Evolutionary conservation across 2,329 filamentous ascomycete species (phyloP).

Genomic region (Teratosphaeria destructans): DNA sequence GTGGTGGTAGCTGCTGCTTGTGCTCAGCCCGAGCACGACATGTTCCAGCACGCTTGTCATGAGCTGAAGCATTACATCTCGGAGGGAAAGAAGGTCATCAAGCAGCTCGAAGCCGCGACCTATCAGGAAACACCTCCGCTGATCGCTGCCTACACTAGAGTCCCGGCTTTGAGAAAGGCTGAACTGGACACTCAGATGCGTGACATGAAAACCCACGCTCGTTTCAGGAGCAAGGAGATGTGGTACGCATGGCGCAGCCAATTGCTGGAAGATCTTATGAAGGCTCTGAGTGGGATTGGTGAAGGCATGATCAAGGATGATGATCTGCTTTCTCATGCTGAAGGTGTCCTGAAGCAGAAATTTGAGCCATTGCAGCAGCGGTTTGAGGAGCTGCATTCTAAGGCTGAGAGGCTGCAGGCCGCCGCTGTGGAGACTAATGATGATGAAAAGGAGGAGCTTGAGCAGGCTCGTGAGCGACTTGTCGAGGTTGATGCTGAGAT

Average conservation of each 20-base stretch:
- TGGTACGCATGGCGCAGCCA: constrained; percentile 99
- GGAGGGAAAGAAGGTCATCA: constrained; percentile 79
- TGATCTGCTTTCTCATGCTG: constrained; percentile 53
- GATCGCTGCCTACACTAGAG: constrained; percentile 83
- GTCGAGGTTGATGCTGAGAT: constrained; percentile 56
- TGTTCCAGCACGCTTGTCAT: constrained; percentile 89
- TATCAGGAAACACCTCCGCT: constrained; percentile 82
- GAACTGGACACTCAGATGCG: constrained; percentile 97
- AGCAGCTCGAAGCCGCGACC: constrained; percentile 81
- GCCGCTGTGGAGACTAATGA: constrained; percentile 65
- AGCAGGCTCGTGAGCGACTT: constrained; percentile 60
- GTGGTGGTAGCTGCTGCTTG: constrained; percentile 84
- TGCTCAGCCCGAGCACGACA: constrained; percentile 81
- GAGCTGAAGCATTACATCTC: constrained; percentile 96
- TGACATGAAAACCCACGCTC: constrained; percentile 87
- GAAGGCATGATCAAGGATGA: constrained; percentile 70
- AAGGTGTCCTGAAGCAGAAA: constrained; percentile 55
- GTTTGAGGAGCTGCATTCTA: constrained; percentile 50
- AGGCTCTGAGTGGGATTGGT: constrained; percentile 64
- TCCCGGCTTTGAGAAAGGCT: constrained; percentile 68
- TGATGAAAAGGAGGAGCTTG: constrained; percentile 71
- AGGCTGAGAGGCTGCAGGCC: constrained; percentile 55
- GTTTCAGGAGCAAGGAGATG: constrained; percentile 83
- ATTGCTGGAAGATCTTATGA: constrained; percentile 68
- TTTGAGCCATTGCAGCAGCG: constrained; percentile 56